Conservation (phyloP, 2,329 filamentous ascomycete species). For the Cephalotrichum gorgonifer region DNA sequence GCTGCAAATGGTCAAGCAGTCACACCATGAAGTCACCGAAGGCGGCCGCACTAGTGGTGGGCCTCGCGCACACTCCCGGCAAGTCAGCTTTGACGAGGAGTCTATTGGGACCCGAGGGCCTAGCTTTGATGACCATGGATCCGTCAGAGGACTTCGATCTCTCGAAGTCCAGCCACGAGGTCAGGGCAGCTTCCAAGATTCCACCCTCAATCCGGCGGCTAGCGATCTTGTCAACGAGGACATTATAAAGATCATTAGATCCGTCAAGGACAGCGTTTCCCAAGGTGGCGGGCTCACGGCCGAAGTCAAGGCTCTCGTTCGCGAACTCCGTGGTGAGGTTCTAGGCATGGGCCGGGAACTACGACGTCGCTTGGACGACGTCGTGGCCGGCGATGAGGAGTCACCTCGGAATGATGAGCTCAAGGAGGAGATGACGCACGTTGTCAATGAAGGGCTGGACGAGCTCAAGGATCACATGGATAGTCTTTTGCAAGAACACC, state of each 20-base stretch:
- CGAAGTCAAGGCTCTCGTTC: conserved; percentile 82
- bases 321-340: conserved; percentile 84
- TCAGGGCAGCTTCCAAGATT: conserved; percentile 11
- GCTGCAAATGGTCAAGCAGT: conserved; percentile 39
- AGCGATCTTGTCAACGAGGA: conserved; percentile 63
- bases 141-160: too few species aligned
- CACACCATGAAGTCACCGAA: neutral
- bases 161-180: conserved; percentile 22
- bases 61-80: conserved; percentile 9
- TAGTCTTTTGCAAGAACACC: conserved; percentile 64
- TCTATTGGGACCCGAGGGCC: conserved; percentile 12
- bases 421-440: conserved; percentile 24
- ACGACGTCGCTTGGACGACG: conserved; percentile 73
- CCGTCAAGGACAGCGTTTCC: conserved; percentile 83
- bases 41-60: conserved; percentile 3
- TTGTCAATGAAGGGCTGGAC: conserved; percentile 70
- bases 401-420: neutral
- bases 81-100: conserved; percentile 27
- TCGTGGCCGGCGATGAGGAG: conserved; percentile 33
- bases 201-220: conserved; percentile 10
- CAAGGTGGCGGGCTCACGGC: conserved; percentile 83
- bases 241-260: conserved; percentile 68
- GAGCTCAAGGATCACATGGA: conserved; percentile 82
- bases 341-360: conserved; percentile 90
- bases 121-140: conserved; percentile 20